Evolutionary conservation across 768 basidiomycete genomes (phyloP).

Genomic region (Mycena metata): DNA sequence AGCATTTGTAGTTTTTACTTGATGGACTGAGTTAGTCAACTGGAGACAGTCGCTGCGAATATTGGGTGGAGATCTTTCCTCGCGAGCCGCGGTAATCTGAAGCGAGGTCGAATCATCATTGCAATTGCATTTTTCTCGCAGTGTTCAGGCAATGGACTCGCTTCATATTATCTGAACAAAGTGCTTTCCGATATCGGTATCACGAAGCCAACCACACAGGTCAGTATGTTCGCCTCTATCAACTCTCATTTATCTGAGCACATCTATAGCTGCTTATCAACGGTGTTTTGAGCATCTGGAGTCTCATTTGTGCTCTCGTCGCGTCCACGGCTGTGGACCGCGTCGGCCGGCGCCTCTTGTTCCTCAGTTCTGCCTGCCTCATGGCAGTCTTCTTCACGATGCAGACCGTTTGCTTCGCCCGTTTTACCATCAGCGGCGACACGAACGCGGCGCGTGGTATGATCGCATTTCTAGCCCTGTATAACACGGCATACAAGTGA

Average conservation of each 20-base stretch:
- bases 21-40: too few species aligned
- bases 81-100: slow-evolving; percentile 76
- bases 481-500: slow-evolving; percentile 85
- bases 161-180: slow-evolving; percentile 84
- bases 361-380: slow-evolving; percentile 68
- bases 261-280: slow-evolving; percentile 83
- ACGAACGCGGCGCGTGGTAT: slow-evolving; percentile 74
- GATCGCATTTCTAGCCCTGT: slow-evolving; percentile 88
- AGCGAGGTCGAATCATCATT: slow-evolving; percentile 81
- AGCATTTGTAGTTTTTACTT: slow-evolving; percentile 1
- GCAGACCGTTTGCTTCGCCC: slow-evolving; percentile 76
- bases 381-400: slow-evolving; percentile 78
- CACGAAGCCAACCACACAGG: slow-evolving; percentile 65
- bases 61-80: slow-evolving; percentile 81
- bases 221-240: too few species aligned
- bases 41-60: slow-evolving; percentile 59
- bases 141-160: slow-evolving; percentile 89
- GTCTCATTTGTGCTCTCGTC: slow-evolving; percentile 70
- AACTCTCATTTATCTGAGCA: too few species aligned
- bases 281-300: slow-evolving; percentile 88
- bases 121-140: slow-evolving; percentile 88
- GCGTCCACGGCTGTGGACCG: slow-evolving; percentile 75
- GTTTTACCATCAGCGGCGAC: slow-evolving; percentile 56
- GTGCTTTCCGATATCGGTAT: slow-evolving; percentile 81
- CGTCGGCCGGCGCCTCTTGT: slow-evolving; percentile 76